Evolutionary conservation across 2,329 filamentous ascomycete species (phyloP), one percentile per base, ranked within the genome.

Genomic region (Pyrenophora seminiperda): DNA sequence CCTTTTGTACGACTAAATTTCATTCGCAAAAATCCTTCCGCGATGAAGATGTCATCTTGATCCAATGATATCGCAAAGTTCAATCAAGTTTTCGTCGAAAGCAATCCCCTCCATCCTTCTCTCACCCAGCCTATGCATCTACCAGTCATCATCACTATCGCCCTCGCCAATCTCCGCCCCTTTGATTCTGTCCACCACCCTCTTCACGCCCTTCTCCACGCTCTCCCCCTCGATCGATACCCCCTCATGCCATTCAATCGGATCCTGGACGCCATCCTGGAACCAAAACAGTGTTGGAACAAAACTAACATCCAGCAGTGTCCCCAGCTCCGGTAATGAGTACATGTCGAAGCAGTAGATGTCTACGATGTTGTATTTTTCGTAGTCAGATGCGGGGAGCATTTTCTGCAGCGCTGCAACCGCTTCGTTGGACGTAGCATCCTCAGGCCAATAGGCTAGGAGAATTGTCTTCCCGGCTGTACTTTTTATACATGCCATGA

Each of bases 271-370:
- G 2, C 58, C 54, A 38, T 66, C 59, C 24, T 48, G 51, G 20
- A 63, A 66, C 61, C 61, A 66, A 58, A 64, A 61, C 15, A 66
- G 34, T 20, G 50, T 62, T 7, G 62, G 62, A 37, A 64, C 61
- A 56, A 66, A 66, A 24, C 39, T 56, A 6, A 64, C 37, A 36
- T 60, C 59, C 51, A 66, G 20, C 44, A 57, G 47, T 2, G 55
- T 52, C 0, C 54, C 61, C 15, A 66, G 56, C 15, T 59, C 56
- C 1, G 62, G 62, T 22, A 64, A 31, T n/a, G 54, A 45, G 33
- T 64, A 64, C 37, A 62, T 62, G 32, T 66, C 62, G 39, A 66
- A 55, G 33, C 56, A 57, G 20, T 63, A 66, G 5, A 61, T 59
- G 19, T 60, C 62, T 17, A 42, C 42, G 14, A 64, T 54, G 7